Percentiles rank a stretch among this genome's conserved stretches.
Evolutionary conservation across 805 yeast genomes (phyloP).

Genomic region (Teunomyces barrocoloradensis): DNA sequence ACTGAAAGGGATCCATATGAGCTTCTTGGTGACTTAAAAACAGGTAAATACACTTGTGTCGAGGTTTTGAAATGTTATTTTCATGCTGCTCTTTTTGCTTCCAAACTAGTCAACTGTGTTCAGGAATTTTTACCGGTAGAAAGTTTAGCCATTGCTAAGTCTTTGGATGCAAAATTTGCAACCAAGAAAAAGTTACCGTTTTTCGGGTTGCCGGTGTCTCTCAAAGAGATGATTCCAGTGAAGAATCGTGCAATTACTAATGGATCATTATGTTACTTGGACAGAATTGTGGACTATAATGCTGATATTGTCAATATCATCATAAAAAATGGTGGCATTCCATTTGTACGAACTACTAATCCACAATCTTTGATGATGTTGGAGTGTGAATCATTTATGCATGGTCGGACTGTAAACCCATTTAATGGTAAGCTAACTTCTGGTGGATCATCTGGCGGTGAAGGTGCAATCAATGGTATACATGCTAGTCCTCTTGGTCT

Average conservation of each 20-base stretch:
- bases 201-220: slow-evolving; percentile 30
- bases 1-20: slow-evolving; percentile 18
- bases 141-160: slow-evolving; percentile 21
- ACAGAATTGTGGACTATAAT: slow-evolving; percentile 28
- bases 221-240: slow-evolving; percentile 46
- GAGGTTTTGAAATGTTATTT: slow-evolving; percentile 17
- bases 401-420: slow-evolving; percentile 49
- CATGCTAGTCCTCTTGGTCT: slow-evolving; percentile 51
- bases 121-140: slow-evolving; percentile 35
- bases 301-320: slow-evolving; percentile 40
- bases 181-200: slow-evolving; percentile 19
- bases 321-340: slow-evolving; percentile 49
- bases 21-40: slow-evolving; percentile 12
- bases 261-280: slow-evolving; percentile 47
- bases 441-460: slow-evolving; percentile 58
- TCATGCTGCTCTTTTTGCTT: slow-evolving; percentile 39
- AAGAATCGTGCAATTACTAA: slow-evolving; percentile 47
- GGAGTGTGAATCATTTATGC: slow-evolving; percentile 44
- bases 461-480: slow-evolving; percentile 45
- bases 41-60: slow-evolving; percentile 9
- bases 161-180: slow-evolving; percentile 21
- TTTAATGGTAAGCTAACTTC: slow-evolving; percentile 40
- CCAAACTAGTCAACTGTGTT: slow-evolving; percentile 47
- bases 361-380: slow-evolving; percentile 52
- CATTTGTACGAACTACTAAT: slow-evolving; percentile 53